Base-by-base conservation (phyloP, 2,329 filamentous ascomycete genomes). In the Phaeosphaeriaceae sp. region DNA sequence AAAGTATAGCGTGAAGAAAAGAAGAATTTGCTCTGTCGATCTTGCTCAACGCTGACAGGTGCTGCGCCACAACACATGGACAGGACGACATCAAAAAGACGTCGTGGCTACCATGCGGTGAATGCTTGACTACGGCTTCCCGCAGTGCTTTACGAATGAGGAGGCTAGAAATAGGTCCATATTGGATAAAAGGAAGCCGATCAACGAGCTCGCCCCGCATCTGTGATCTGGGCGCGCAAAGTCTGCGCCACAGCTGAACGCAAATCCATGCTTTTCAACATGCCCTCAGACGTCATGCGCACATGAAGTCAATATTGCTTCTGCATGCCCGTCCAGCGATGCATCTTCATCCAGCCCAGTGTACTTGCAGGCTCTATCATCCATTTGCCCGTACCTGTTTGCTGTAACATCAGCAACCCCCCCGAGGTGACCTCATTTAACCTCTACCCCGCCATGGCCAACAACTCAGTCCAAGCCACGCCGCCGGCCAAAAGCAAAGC, bases 221-320 rank as follows among this genome's bases (percentile, higher is more conserved):
- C 60, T 51, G 54, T 43, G 50, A 51, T 60, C 52, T 50, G 38
- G 40, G 56, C 47, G 56, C 47, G 42, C 47, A 50, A 50, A 48
- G 6, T 53, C 55, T 63, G 60, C 64, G 64, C 65, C 64, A 66
- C 64, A 66, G 42, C 42, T 50, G 32, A 36, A 51, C 37, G 50
- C 52, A 48, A n/a, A 49, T 46, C 44, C 52, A 58, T 58, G 37
- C 44, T 50, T 42, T 52, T 47, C 43, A 48, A 56, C 47, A 46
- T 43, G 44, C 44, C 48, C 54, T 58, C 57, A 61, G 52, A 68
- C 64, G 66, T 68, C 66, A 68, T 66, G 59, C 53, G 55, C 61
- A 54, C 57, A 55, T 55, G 53, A 50, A 46, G 42, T 37, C 33
- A 42, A 52, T 52, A 58, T 48, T 54, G 58, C 45, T 49, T 50